Base-by-base conservation (phyloP, 1,284 basidiomycete species). In the Austroboletus olivaceoglutinosus region DNA sequence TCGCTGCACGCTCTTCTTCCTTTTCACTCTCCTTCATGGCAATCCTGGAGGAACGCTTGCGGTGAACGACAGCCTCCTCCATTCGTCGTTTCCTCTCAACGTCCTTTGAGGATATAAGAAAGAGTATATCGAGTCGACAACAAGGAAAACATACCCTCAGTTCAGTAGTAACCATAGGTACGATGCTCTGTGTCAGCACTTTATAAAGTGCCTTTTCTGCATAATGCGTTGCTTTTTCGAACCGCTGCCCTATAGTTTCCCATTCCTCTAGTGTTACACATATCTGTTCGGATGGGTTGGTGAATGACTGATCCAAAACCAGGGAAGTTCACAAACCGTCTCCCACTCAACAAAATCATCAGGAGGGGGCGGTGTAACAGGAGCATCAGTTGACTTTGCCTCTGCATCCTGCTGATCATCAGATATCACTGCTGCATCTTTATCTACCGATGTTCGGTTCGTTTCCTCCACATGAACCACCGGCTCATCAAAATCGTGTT, bases 41-140 rank as follows among this genome's bases (percentile, higher is more conserved):
- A 51, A 94, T 82, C 31, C 92, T 86, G 39, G 88, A 89, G 2
- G 91, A 92, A 25, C 91, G 83, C 68, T 94, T 94, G 51, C 91
- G 82, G 53, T 85, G 84, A 22, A 83, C 79, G 13, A 91, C 70
- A 4, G 88, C 85, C 49, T 88, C 80, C 56, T 88, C 86, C 42
- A 85, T 54, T 43, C 76, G 77, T 45, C 76, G 74, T 62, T 84
- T 79, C 45, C 73, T 79, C 58, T 86, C 82, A 31, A 76, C 70
- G 64, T 83, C 86, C 88, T 91, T 64, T 39, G 54, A 43, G 48
- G 40, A 37, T 21, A 48, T 59, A 16, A 54, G 49, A 33, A 47
- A 39, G 40, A 29, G 51, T n/a, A 42, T 23, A 37, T 33, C 10
- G 37, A 21, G 52, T 30, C 43, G 15, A 22, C 18, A 30, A 47